Conservation (phyloP, 441 rosid genomes). For the California macrophylla region DNA sequence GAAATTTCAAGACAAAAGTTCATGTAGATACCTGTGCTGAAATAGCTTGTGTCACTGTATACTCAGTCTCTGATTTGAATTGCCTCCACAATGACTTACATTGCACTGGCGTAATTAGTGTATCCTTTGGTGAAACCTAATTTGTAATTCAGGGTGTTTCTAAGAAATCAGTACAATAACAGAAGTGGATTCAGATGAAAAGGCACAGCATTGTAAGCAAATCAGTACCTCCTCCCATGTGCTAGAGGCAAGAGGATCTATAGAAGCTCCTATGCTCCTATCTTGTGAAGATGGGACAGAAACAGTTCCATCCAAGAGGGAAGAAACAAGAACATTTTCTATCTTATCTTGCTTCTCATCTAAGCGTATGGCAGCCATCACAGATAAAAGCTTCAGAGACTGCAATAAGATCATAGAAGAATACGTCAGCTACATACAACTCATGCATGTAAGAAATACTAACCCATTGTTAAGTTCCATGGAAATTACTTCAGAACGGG, state of each 20-base stretch:
- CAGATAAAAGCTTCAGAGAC: slow-evolving; percentile 61
- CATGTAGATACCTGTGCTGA: slow-evolving; percentile 50
- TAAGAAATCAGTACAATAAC: slow-evolving; percentile 12
- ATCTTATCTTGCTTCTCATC: slow-evolving; percentile 62
- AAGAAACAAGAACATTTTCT: slow-evolving; percentile 40
- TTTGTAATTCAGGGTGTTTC: slow-evolving; percentile 7
- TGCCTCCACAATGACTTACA: slow-evolving; percentile 76
- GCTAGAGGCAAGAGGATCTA: slow-evolving; percentile 64
- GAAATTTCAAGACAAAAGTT: slow-evolving; percentile 1
- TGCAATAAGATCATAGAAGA: slow-evolving; percentile 25
- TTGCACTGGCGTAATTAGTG: slow-evolving; percentile 57
- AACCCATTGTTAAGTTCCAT: slow-evolving; percentile 8
- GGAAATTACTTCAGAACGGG: slow-evolving; percentile 48
- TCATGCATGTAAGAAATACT: not conserved
- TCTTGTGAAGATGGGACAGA: slow-evolving; percentile 34
- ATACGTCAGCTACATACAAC: slow-evolving; percentile 14
- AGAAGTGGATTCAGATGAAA: not conserved
- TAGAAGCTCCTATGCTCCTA: slow-evolving; percentile 32
- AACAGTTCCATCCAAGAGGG: slow-evolving; percentile 46
- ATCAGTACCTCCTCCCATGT: slow-evolving; percentile 66
- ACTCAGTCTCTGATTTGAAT: slow-evolving; percentile 69
- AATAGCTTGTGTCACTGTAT: slow-evolving; percentile 63
- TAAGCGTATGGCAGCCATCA: slow-evolving; percentile 61
- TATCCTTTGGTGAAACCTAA: slow-evolving; percentile 49
- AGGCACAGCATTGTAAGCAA: not conserved